phyloP scores from a whole-genome alignment of 352 stramenopile genomes.

The Phytophthora pseudosyringae region DNA sequence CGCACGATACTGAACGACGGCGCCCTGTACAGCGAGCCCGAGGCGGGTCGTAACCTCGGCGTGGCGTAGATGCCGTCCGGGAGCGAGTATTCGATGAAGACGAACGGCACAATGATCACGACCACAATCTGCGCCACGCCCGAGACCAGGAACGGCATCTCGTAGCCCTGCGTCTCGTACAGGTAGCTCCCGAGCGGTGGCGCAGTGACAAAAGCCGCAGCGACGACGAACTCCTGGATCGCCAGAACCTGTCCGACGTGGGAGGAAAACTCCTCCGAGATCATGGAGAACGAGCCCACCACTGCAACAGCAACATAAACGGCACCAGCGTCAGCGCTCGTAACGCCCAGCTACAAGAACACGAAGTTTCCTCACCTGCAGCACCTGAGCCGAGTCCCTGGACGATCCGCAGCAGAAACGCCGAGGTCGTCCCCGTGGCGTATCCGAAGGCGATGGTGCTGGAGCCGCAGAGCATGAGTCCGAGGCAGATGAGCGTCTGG shows the following conservation, averaged over 20 bases:
- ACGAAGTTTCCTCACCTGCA: conserved; percentile 36
- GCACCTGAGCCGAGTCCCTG: conserved; percentile 67
- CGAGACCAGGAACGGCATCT: conserved; percentile 66
- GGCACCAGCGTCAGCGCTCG: background rate
- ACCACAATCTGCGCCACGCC: conserved; percentile 64
- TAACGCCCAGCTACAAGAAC: background rate
- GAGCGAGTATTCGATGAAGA: conserved; percentile 82
- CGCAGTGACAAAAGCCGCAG: conserved; percentile 64
- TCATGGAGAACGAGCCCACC: conserved; percentile 70
- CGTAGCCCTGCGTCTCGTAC: conserved; percentile 58
- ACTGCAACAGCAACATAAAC: conserved; percentile 33
- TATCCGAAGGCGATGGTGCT: conserved; percentile 79
- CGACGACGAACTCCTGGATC: conserved; percentile 75
- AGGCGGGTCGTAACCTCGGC: conserved; percentile 16
- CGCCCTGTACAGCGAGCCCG: conserved; percentile 23
- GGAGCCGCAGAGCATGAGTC: conserved; percentile 64
- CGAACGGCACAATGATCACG: conserved; percentile 68
- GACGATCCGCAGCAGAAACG: conserved; percentile 60
- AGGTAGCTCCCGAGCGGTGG: conserved; percentile 65
- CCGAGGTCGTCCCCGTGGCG: conserved; percentile 35
- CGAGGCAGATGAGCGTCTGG: conserved; percentile 74
- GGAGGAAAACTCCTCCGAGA: conserved; percentile 67
- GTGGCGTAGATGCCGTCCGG: conserved; percentile 59
- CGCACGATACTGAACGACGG: conserved; percentile 46
- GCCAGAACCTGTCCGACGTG: conserved; percentile 61